Evolutionary conservation across 345 rosid species (phyloP).

Genomic region (Eucalyptus cladocalyx): DNA sequence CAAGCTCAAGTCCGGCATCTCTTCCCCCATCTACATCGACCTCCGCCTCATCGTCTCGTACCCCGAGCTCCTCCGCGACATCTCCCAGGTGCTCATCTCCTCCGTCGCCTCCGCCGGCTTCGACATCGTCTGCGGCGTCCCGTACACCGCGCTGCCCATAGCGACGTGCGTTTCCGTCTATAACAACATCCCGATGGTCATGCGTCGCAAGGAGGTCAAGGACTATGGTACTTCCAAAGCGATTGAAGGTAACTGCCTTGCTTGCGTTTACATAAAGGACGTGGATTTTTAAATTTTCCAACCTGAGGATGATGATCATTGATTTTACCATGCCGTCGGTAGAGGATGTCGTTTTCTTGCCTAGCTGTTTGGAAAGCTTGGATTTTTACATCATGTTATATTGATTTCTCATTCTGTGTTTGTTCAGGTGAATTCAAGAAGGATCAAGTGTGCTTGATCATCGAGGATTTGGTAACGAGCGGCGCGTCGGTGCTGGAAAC

Average conservation of each 20-base stretch:
- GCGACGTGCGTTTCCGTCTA: conserved; percentile 72
- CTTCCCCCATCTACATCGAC: conserved; percentile 87
- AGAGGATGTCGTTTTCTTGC: not conserved
- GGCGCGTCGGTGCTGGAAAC: conserved; percentile 95
- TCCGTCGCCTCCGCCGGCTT: conserved; percentile 44
- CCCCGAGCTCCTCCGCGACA: conserved; percentile 68
- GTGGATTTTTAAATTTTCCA: not conserved
- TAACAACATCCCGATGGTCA: conserved; percentile 66
- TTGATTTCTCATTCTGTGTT: not conserved
- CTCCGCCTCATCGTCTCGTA: conserved; percentile 85
- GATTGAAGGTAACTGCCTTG: conserved; percentile 45
- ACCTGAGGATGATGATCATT: not conserved
- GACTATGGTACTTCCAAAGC: conserved; percentile 86
- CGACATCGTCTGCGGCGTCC: conserved; percentile 81
- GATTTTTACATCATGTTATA: not conserved
- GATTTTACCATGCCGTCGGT: not conserved
- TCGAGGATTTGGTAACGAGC: conserved; percentile 88
- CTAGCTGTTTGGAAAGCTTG: not conserved
- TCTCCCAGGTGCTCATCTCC: conserved; percentile 63
- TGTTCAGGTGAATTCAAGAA: conserved; percentile 17
- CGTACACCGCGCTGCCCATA: conserved; percentile 93
- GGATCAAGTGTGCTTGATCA: conserved; percentile 47
- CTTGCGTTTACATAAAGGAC: not conserved
- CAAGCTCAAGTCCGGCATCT: conserved; percentile 91
- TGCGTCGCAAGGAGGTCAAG: conserved; percentile 91